These are phyloP conservation scores for Pestalotiopsis fici DNA, from an alignment of 2,329 filamentous ascomycete genomes.

Conservation along the genomic window DNA sequence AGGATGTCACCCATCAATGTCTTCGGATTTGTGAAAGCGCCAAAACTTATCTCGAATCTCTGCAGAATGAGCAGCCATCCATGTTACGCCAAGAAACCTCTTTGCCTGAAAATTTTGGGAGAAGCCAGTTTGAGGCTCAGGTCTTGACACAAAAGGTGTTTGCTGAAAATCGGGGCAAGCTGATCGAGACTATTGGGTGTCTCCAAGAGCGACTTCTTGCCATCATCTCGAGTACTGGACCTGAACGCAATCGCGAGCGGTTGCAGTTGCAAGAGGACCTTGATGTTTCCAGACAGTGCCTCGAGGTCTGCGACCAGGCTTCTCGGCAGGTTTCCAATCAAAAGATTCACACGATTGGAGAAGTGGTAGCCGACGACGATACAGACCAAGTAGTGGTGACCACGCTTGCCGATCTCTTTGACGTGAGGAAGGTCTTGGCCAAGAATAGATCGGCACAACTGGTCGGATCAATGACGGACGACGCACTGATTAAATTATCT, in stretches of 20 bases:
- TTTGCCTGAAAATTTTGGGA: too few species aligned
- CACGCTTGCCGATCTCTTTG: conserved; percentile 41
- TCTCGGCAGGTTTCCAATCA: conserved; percentile 27
- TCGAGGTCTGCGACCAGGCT: too few species aligned
- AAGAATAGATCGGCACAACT: conserved; percentile 18
- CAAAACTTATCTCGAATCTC: conserved; percentile 32
- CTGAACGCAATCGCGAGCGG: too few species aligned
- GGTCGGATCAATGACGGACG: conserved; percentile 26
- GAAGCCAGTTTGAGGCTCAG: too few species aligned
- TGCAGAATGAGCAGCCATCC: conserved; percentile 15
- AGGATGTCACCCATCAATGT: conserved; percentile 36
- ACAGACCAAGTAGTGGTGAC: conserved; percentile 41
- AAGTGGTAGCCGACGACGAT: conserved; percentile 35
- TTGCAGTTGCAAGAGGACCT: too few species aligned
- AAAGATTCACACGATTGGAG: conserved; percentile 35
- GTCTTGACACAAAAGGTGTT: too few species aligned
- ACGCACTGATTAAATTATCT: conserved; percentile 23
- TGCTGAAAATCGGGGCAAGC: too few species aligned
- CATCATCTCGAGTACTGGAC: too few species aligned
- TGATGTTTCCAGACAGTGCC: too few species aligned
- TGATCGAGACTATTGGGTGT: too few species aligned
- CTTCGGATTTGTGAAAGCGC: conserved; percentile 39
- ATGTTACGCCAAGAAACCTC: too few species aligned
- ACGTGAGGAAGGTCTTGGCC: conserved; percentile 36
- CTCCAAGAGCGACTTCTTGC: too few species aligned